Base-by-base conservation (phyloP, 1,139 yeast genomes). In the Kodamaea arcana region DNA sequence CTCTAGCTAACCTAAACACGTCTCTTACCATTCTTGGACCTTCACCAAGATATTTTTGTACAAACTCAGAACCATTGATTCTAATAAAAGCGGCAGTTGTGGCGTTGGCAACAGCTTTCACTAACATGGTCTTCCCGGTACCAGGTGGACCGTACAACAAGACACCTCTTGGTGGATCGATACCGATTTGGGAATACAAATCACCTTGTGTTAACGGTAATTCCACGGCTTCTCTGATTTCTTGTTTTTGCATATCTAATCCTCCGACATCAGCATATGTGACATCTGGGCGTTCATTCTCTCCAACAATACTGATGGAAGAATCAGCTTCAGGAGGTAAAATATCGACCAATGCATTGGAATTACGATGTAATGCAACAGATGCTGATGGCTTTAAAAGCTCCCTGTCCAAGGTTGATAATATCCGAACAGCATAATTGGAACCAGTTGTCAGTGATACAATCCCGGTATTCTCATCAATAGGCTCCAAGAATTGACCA, bases 21-120 rank as follows among this genome's bases (percentile, higher is more conserved):
- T 94, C 98, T 62, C 98, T 82, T 26, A 92, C 98, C 97, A 94
- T 92, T 67, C 99, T 79, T 41, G 98, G 97, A 51, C 99, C 98
- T 67, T 94, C 99, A 60, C 99, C 99, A 39, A 94, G 75, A 59
- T 94, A 94, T 62, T 94, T 94, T 60, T 94, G 98, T 37, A 94
- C 97, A 57, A 94, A 92, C 60, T 94, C 99, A 1, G 97, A 90
- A 36, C 98, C 98, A 49, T 88, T 94, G 23, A 94, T 95, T 60
- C 98, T 83, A 49, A 94, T 90, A 53, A 94, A 94, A 5, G 97
- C 75, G 1, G 98, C 98, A 2, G 95, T 86, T 3, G 97, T 83
- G 39, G 92, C 81, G 61, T 94, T 92, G 13, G 99, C 99, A 33
- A 94, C 99, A 0, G 99, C 98, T 63, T 94, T 94, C 36, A 90